Base-by-base conservation (phyloP, 176 grass and related monocot genomes). In the Musa itinerans region DNA sequence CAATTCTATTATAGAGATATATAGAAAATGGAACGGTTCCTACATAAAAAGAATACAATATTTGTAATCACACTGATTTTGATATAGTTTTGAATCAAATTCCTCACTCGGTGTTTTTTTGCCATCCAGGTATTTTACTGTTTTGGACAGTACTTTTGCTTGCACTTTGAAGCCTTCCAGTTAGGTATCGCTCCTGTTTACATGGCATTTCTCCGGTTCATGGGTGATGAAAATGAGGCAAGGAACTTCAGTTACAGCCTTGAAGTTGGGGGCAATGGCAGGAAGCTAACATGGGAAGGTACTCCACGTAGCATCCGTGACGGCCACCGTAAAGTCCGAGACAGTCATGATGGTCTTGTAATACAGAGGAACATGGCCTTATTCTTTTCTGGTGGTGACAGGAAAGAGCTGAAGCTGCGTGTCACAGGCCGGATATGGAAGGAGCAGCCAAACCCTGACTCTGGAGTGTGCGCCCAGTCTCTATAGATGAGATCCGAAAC, bases 131-230 rank as follows among this genome's bases (percentile, higher is more conserved):
- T 74, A 15, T 74, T 74, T 19, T 27, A 57, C 12, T 74, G 53
- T 17, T 74, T 74, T 24, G 72, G 72, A 1, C 53, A 74, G 1
- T 74, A 74, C 17, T 74, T 74, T 22, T 74, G 72, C 54, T 19
- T 74, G 72, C 72, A 74, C 54, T 74, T 74, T 74, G 72, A 74
- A 21, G 72, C 72, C 72, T 74, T 74, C 2, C 72, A 74, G 52
- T 34, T 74, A 57, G 72, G 72, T 1, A 74, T n/a, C 11, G 53
- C 72, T 16, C 72, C 72, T 27, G 72, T 74, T 25, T 74, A 74
- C 53, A 74, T 74, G 23, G 72, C 72, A 9, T 74, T 74, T 57
- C 25, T 74, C 1, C 23, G 72, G 13, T 74, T 74, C 72, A 74
- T 74, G 72, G 72, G 72, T 12, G 72, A 74, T n/a, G 72, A 74